Percentiles rank a stretch among this genome's conserved stretches.
These are phyloP conservation scores for Blastobotrys ciferrii DNA, from an alignment of 1,139 yeast genomes.

Conservation along the genomic window DNA sequence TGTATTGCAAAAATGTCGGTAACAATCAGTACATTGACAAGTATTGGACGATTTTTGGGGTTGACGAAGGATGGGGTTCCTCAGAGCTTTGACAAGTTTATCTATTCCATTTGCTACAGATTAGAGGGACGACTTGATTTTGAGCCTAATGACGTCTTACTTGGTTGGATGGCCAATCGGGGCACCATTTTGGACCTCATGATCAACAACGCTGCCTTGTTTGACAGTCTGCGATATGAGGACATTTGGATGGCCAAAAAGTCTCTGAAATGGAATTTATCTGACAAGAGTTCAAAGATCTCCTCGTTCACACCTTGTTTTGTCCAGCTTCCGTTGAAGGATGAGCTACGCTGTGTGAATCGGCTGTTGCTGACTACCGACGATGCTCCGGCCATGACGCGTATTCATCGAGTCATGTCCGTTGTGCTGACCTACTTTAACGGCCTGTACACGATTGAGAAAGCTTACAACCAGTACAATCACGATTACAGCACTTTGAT, in stretches of 20 bases:
- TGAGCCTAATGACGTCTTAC: slow-evolving; percentile 5
- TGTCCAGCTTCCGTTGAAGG: neutral
- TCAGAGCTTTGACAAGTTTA: slow-evolving; percentile 5
- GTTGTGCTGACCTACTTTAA: slow-evolving; percentile 1
- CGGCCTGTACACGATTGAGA: neutral
- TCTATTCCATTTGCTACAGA: slow-evolving; percentile 5
- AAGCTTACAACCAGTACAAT: neutral
- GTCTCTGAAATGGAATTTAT: slow-evolving; percentile 3
- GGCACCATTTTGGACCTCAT: slow-evolving; percentile 7
- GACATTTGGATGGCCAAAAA: slow-evolving; percentile 6
- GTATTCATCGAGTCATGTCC: neutral
- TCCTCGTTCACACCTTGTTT: neutral
- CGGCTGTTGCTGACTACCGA: neutral
- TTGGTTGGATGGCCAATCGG: neutral
- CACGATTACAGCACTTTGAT: neutral
- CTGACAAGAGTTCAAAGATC: neutral
- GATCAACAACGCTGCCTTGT: slow-evolving; percentile 1
- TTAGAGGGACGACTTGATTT: slow-evolving; percentile 8
- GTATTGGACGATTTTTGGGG: neutral
- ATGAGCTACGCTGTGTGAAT: neutral
- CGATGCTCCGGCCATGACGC: neutral
- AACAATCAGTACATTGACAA: neutral
- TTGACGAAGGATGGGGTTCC: neutral
- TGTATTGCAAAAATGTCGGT: neutral
- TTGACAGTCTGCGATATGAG: slow-evolving; percentile 1